Base-by-base conservation (phyloP, 768 basidiomycete species). In the Hypholoma sublateritium region DNA sequence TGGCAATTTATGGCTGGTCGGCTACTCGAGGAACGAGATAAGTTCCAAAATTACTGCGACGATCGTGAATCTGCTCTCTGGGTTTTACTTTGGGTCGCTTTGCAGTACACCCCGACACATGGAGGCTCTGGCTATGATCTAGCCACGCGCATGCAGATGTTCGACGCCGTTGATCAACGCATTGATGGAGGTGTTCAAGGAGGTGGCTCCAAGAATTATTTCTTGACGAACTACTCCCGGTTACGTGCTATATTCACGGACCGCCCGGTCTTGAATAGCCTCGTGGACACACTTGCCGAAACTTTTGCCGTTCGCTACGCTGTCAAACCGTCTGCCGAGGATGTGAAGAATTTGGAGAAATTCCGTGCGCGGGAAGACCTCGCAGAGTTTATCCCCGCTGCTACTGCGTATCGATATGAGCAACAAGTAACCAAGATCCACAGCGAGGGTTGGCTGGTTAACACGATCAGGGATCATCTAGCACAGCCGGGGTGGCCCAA, bases 61-160 rank as follows among this genome's bases (percentile, higher is more conserved):
- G 69, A 74, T 44, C 55, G 73, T 25, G 70, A 74, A 55, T 73
- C 72, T 0, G 69, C 72, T 43, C 52, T 59, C 35, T 59, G 56
- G 42, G 50, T 60, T 44, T 32, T 60, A 17, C 35, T 56, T 47
- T 60, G 51, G 55, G 14, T 37, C 17, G 44, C 43, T 21, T 49
- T 60, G 45, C 57, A 42, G 16, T 58, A 45, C 36, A 43, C 21
- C 7, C 41, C 9, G 21, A 28, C 44, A 7, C 19, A 36, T 8
- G 39, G 46, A 19, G 52, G 2, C 19, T 12, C 35, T 9, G 22
- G n/a, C 36, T 37, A 28, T 28, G 3, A 19, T 14, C n/a, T 28
- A 22, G n/a, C 34, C 12, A 6, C 19, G 3, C 49, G 50, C 21
- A 36, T 49, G 14, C 37, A 50, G 24, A 16, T 9, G 19, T 56